Conservation (phyloP, 805 yeast species). For the Candida maris region DNA sequence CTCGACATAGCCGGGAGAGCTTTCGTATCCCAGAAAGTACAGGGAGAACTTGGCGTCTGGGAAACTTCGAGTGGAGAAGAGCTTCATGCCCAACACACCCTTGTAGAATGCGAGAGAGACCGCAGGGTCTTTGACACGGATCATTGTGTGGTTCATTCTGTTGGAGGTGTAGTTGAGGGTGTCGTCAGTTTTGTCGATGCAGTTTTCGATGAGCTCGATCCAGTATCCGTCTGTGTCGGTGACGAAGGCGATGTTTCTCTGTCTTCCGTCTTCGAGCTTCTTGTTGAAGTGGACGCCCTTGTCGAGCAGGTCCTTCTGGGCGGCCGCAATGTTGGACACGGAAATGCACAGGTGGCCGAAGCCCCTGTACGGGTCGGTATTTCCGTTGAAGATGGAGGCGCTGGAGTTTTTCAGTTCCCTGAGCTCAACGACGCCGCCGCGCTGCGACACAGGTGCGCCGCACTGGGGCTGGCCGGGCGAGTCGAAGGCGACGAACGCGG, state of each 20-base stretch:
- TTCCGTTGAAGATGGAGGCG: constrained; percentile 72
- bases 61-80: constrained; percentile 53
- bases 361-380: constrained; percentile 79
- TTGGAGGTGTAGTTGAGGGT: constrained; percentile 39
- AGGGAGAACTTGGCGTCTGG: constrained; percentile 76
- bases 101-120: constrained; percentile 75
- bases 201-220: constrained; percentile 80
- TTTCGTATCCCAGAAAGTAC: constrained; percentile 78
- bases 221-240: constrained; percentile 96
- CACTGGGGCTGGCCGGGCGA: constrained; percentile 37
- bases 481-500: constrained; percentile 66
- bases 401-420: constrained; percentile 68
- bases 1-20: constrained; percentile 40
- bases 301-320: constrained; percentile 55
- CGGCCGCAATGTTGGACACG: constrained; percentile 68
- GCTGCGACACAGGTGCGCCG: constrained; percentile 36
- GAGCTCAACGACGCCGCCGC: constrained; percentile 75
- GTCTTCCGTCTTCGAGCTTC: constrained; percentile 85
- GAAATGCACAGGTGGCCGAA: constrained; percentile 92
- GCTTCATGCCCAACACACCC: constrained; percentile 75
- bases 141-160: constrained; percentile 85
- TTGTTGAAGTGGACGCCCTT: constrained; percentile 76
- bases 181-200: constrained; percentile 37
- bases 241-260: constrained; percentile 88
- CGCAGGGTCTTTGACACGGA: constrained; percentile 82